Base-by-base conservation (phyloP, 352 stramenopile species). In the Globisporangium rhizosaccharum region DNA sequence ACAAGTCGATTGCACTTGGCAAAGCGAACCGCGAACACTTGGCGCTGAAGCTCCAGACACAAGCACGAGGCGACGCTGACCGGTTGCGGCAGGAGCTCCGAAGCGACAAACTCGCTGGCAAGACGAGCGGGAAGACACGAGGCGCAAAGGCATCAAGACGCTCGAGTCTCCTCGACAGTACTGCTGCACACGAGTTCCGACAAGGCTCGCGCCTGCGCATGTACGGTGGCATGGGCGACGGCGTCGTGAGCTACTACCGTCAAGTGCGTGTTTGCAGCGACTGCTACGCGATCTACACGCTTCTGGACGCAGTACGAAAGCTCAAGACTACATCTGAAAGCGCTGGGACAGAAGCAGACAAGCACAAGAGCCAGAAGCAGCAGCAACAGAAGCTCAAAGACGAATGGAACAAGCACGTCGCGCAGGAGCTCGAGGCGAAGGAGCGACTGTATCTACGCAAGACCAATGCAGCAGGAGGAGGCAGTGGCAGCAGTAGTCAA, bases 231-330 rank as follows among this genome's bases (percentile, higher is more conserved):
- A 63, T 87, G 53, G 53, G 57, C 10, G 79, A 87, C 14, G 67
- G 73, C 23, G 65, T 85, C 2, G 75, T 82, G 9, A 92, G 87
- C 50, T 88, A 87, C 51, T 96, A 96, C 56, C 76, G 83, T 25
- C 76, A 93, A 48, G 81, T 96, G 28, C 71, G 80, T 17, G 90
- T 98, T 11, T 97, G 91, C 56, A 33, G 36, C 17, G 71, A 87
- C 55, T 98, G 91, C 72, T 93, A 85, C 59, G 76, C 78, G 63
- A 76, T 97, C 28, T 97, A 98, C 73, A 66, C 73, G 28, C 65
- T 95, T 45, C 68, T 98, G 20, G 87, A 96, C 60, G 71, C 81
- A 25, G 79, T 85, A 2, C 69, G 91, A 2, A 65, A 77, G 37
- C 58, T 81, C 51, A 47, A 63, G 55, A 44, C 36, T 3, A 57